Evolutionary conservation across 106 monocot species (phyloP), one percentile per base, ranked within the genome.

Genomic region (Dendrobium officinale): DNA sequence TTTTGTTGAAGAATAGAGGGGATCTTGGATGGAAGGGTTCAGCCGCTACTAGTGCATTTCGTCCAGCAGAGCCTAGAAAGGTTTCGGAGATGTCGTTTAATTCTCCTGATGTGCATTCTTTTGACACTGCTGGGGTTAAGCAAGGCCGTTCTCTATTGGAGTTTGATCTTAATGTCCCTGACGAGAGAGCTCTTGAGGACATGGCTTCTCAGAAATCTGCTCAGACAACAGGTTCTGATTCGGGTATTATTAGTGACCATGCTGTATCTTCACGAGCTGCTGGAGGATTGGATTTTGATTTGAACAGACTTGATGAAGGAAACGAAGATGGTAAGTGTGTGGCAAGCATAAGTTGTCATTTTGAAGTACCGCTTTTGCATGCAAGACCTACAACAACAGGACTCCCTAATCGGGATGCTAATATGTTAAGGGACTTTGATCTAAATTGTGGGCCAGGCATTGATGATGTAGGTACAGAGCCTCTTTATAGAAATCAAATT

Each of bases 31-130:
- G 92, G 95, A 88, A 82, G 84, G 95, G 92, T 3, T 92, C 95
- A 11, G 92, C 90, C 77, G 87, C 95, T 19, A 95, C 95, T 0
- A 95, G 95, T 73, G 95, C 95, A 45, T 95, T 95, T 80, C 88
- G 90, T 4, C 95, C 92, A 2, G 90, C 90, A 44, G 95, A 95
- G 80, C 94, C 92, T 9, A 84, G 92, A 47, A 95, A 85, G 81
- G 54, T 85, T 85, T 29, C 85, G 4, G 92, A 95, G 56, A 82
- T 88, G 86, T 81, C 86, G 27, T 82, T 92, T 45, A 79, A 78
- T 79, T 72, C 88, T 67, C 55, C 85, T 75, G 88, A 88, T 11
- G 54, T 67, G 20, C 80, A 47, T 9, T 81, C 75, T 45, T 84
- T 80, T 67, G 86, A 84, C 72, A 19, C 67, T 54, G 22, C 59